Conservation (phyloP, 2,329 filamentous ascomycete genomes). For the Tolypocladium tropicale region DNA sequence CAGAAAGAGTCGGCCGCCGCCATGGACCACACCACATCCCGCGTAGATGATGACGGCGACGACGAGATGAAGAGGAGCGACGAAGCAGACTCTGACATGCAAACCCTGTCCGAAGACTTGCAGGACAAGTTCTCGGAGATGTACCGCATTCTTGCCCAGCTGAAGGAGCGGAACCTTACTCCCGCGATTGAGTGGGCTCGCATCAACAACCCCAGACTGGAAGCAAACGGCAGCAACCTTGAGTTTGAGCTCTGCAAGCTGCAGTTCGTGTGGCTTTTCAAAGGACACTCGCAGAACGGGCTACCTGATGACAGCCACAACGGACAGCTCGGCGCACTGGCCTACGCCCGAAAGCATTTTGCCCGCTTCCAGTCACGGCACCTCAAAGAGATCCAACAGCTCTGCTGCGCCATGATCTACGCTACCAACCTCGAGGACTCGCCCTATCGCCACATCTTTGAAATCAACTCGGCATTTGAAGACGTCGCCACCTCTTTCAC, state of each 20-base stretch:
- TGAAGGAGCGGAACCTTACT: constrained; percentile 63
- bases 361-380: constrained; percentile 65
- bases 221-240: constrained; percentile 77
- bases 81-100: constrained; percentile 15
- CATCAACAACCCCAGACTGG: constrained; percentile 57
- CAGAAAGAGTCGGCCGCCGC: constrained; percentile 6
- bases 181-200: constrained; percentile 86
- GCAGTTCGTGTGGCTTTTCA: constrained; percentile 83
- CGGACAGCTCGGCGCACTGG: constrained; percentile 54
- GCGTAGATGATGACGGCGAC: constrained; percentile 20
- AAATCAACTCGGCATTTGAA: constrained; percentile 65
- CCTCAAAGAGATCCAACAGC: constrained; percentile 66
- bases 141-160: constrained; percentile 76
- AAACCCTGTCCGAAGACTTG: constrained; percentile 38
- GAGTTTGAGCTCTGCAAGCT: constrained; percentile 90
- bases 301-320: constrained; percentile 42
- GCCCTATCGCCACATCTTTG: constrained; percentile 72
- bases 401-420: constrained; percentile 74
- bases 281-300: constrained; percentile 45
- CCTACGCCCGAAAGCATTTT: constrained; percentile 70
- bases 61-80: constrained; percentile 19
- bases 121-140: constrained; percentile 76
- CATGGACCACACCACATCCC: constrained; percentile 8
- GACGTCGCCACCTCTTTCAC: constrained; percentile 84
- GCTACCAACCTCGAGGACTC: constrained; percentile 62